phyloP scores from a whole-genome alignment of 192 early-diverging fungal genomes.

The Umbelopsis vinacea region DNA sequence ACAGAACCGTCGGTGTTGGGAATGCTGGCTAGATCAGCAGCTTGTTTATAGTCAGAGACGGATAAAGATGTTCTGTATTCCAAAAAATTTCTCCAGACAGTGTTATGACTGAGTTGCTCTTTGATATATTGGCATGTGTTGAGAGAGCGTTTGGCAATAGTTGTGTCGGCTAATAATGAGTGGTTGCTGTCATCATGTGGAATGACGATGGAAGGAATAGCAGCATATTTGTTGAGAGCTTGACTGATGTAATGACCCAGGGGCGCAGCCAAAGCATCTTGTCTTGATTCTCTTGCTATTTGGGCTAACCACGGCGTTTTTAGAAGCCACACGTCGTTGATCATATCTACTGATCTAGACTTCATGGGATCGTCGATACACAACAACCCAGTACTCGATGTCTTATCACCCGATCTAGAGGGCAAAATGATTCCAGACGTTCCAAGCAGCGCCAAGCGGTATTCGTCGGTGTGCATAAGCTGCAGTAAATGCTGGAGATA shows the following conservation, averaged over 20 bases:
- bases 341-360: constrained; percentile 36
- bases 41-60: not conserved
- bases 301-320: constrained; percentile 29
- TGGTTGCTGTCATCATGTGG: constrained; percentile 44
- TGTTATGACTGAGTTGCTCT: constrained; percentile 27
- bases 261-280: constrained; percentile 21
- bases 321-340: constrained; percentile 37
- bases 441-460: constrained; percentile 49
- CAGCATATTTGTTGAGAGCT: constrained; percentile 39
- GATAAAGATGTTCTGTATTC: constrained; percentile 34
- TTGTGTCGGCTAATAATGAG: constrained; percentile 39
- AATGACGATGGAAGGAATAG: constrained; percentile 48
- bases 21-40: not conserved
- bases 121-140: constrained; percentile 34
- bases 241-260: constrained; percentile 39
- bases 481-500: constrained; percentile 48
- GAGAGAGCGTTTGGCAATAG: constrained; percentile 37
- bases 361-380: constrained; percentile 26
- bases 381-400: constrained; percentile 24
- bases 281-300: constrained; percentile 9
- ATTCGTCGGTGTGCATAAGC: constrained; percentile 42
- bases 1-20: constrained; percentile 8
- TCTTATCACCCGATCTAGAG: not conserved
- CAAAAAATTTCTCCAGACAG: constrained; percentile 37
- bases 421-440: constrained; percentile 42